Conservation (phyloP, 202 grass and related monocot genomes). For the Digitaria exilis region DNA sequence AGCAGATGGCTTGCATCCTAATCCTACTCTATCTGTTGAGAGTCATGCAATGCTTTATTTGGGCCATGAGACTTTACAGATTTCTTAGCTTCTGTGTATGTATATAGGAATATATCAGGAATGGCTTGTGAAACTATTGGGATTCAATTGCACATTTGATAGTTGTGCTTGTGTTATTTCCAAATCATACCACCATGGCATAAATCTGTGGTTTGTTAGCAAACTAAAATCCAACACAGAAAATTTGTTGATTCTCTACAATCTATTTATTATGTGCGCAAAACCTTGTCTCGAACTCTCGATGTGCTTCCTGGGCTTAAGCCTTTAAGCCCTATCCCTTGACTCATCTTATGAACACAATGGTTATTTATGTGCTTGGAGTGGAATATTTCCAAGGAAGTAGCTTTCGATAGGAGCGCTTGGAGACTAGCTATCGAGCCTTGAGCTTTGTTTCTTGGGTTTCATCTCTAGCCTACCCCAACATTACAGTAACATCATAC, state of each 20-base stretch:
- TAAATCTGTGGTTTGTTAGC: not conserved
- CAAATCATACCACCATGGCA: not conserved
- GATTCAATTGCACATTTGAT: not conserved
- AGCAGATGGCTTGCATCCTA: too few relatives aligned
- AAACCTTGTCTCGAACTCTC: not conserved
- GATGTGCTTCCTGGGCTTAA: not conserved
- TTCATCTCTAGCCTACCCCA: too few relatives aligned
- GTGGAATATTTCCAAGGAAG: too few relatives aligned
- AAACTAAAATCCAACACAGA: constrained; percentile 7
- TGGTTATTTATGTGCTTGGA: too few relatives aligned
- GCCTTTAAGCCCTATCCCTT: not conserved
- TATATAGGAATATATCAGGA: constrained; percentile 2
- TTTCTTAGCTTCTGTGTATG: not conserved
- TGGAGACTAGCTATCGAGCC: too few relatives aligned
- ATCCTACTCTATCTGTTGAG: too few relatives aligned
- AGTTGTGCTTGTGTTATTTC: not conserved
- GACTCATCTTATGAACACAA: too few relatives aligned
- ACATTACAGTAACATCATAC: not conserved
- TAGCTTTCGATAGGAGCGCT: too few relatives aligned
- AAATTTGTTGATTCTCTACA: not conserved
- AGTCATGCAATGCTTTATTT: too few relatives aligned
- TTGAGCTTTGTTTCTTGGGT: too few relatives aligned
- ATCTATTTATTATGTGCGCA: not conserved
- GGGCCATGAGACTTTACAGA: too few relatives aligned
- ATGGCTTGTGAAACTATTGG: not conserved